These are phyloP conservation scores for Ascochyta pisi DNA, from an alignment of 2,329 filamentous ascomycete species.

Conservation along the genomic window DNA sequence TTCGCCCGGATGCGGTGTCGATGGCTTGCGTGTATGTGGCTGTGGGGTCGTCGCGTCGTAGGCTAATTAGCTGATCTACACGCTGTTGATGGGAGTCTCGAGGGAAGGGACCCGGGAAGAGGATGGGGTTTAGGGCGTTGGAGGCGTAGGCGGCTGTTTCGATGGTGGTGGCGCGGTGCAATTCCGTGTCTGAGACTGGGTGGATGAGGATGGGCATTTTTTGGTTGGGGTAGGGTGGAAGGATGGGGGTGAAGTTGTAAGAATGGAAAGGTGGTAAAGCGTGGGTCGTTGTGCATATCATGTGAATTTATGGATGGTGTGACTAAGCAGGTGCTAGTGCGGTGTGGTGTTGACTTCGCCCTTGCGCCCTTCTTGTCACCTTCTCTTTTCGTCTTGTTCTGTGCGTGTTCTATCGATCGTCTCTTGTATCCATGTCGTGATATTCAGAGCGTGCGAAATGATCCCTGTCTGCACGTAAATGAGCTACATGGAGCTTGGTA, in stretches of 20 bases:
- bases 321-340: conserved; percentile 17
- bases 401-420: background rate
- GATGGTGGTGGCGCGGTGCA: conserved; percentile 31
- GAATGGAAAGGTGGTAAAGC: too few species aligned
- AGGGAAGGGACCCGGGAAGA: conserved; percentile 35
- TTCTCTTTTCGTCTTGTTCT: background rate
- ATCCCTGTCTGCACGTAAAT: background rate
- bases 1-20: conserved; percentile 32
- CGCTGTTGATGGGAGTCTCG: background rate
- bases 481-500: background rate
- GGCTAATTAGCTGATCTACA: conserved; percentile 3
- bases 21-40: conserved; percentile 30
- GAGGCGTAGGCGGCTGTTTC: conserved; percentile 31
- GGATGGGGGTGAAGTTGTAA: background rate
- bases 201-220: conserved; percentile 34
- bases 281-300: background rate
- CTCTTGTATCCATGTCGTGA: background rate
- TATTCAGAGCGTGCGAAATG: background rate
- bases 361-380: conserved; percentile 14
- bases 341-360: conserved; percentile 5
- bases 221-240: too few species aligned
- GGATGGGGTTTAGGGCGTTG: conserved; percentile 23
- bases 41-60: conserved; percentile 9
- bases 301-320: conserved; percentile 4
- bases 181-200: conserved; percentile 32